These are phyloP conservation scores for Metarhizium robertsii DNA, from an alignment of 2,329 filamentous ascomycete genomes.

Conservation along the genomic window DNA sequence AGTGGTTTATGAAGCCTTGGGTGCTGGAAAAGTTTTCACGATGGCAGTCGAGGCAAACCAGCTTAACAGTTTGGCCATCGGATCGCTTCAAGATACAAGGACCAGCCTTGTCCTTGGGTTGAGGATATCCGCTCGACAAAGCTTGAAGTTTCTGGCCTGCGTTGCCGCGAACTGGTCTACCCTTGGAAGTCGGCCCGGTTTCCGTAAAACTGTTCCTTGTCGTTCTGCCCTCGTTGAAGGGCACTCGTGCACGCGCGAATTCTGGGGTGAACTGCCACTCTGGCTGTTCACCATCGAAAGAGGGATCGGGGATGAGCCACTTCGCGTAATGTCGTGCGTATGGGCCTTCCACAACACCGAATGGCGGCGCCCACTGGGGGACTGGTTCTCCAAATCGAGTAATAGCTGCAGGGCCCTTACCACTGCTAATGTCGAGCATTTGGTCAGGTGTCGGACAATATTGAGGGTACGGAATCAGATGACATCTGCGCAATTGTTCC, in stretches of 20 bases:
- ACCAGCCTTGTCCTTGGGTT: constrained; percentile 71
- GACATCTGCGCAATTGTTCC: constrained; percentile 87
- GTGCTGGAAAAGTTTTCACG: constrained; percentile 91
- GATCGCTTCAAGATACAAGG: constrained; percentile 79
- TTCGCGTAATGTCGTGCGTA: constrained; percentile 91
- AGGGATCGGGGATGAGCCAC: constrained; percentile 85
- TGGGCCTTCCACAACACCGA: constrained; percentile 83
- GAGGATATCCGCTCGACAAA: constrained; percentile 60
- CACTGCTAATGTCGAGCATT: constrained; percentile 62
- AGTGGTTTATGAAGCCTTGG: constrained; percentile 99
- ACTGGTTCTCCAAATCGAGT: constrained; percentile 51
- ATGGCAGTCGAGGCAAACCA: constrained; percentile 82
- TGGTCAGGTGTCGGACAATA: constrained; percentile 56
- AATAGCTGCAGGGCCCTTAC: constrained; percentile 62
- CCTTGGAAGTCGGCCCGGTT: constrained; percentile 33
- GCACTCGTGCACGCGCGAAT: constrained; percentile 32
- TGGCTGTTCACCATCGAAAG: constrained; percentile 63
- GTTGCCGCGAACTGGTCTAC: constrained; percentile 37
- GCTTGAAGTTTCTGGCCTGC: constrained; percentile 57
- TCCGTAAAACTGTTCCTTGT: constrained; percentile 62
- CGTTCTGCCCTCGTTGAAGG: constrained; percentile 58
- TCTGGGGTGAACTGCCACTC: constrained; percentile 35
- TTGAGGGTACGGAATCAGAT: constrained; percentile 82
- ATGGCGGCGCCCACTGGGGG: constrained; percentile 74
- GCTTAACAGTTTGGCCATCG: constrained; percentile 78